These are phyloP conservation scores for Eleusine indica DNA, from an alignment of 176 grass and related monocot genomes.

Conservation along the genomic window DNA sequence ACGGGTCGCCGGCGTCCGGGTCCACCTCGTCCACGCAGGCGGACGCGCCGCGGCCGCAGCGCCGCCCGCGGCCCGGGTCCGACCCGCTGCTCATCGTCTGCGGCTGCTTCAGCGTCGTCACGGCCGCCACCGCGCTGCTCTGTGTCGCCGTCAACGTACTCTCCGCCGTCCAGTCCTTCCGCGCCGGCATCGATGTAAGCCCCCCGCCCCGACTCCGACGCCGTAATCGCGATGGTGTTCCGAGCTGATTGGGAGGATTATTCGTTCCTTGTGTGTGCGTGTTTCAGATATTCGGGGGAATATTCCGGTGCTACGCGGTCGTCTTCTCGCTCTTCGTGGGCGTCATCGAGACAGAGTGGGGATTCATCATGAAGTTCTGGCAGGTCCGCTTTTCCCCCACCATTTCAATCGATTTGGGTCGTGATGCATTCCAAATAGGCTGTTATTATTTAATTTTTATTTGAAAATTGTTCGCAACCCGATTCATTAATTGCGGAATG, in stretches of 20 bases:
- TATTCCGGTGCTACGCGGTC: constrained; percentile 91
- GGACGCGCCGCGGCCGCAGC: constrained; percentile 19
- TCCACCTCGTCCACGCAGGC: not conserved
- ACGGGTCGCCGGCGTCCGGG: not conserved
- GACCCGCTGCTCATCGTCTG: constrained; percentile 88
- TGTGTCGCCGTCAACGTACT: constrained; percentile 84
- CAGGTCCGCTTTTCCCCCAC: constrained; percentile 25
- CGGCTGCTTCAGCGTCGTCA: constrained; percentile 86
- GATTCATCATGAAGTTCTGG: constrained; percentile 64
- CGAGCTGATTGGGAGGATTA: not conserved
- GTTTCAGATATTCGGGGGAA: constrained; percentile 79
- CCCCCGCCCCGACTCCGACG: not conserved
- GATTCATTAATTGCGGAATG: not conserved
- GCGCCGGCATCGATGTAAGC: constrained; percentile 52
- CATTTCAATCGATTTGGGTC: constrained; percentile 5
- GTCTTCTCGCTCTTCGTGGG: constrained; percentile 71
- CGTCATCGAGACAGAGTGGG: constrained; percentile 88
- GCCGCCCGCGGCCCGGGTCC: constrained; percentile 5
- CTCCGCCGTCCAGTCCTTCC: constrained; percentile 75
- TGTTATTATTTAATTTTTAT: not conserved
- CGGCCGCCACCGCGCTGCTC: constrained; percentile 64
- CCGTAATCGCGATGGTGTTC: not conserved
- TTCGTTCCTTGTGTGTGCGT: not conserved
- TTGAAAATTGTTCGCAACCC: not conserved
- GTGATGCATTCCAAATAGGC: not conserved